phyloP scores from a whole-genome alignment of 441 rosid species.

The Gossypium aridum region DNA sequence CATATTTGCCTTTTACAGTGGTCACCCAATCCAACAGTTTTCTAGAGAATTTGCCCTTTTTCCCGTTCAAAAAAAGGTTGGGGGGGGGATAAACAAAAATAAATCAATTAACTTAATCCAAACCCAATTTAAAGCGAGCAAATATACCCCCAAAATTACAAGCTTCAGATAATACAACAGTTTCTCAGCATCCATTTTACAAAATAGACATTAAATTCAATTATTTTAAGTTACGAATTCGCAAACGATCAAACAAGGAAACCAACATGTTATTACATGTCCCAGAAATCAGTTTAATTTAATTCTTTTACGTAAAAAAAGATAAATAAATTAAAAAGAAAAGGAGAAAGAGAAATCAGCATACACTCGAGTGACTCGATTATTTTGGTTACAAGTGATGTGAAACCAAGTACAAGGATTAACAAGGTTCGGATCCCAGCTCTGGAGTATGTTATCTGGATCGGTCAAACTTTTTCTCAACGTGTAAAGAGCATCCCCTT shows the following conservation, averaged over 20 bases:
- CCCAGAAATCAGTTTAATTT: background rate
- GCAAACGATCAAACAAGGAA: background rate
- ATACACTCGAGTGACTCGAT: constrained; percentile 83
- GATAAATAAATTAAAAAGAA: background rate
- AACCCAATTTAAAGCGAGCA: background rate
- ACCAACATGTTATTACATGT: background rate
- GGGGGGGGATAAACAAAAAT: background rate
- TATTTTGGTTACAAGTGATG: constrained; percentile 78
- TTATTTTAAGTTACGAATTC: background rate
- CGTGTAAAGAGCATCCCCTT: constrained; percentile 79
- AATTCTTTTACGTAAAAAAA: background rate
- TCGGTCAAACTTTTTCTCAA: constrained; percentile 66
- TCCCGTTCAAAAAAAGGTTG: background rate
- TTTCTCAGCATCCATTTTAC: background rate
- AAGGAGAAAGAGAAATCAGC: constrained; percentile 1
- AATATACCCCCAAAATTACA: background rate
- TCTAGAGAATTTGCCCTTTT: background rate
- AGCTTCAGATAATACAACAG: background rate
- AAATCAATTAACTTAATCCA: background rate
- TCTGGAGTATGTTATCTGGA: constrained; percentile 78
- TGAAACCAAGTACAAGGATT: constrained; percentile 97
- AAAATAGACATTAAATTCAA: background rate
- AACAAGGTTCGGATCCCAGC: constrained; percentile 97
- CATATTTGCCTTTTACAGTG: background rate
- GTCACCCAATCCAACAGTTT: background rate